phyloP scores from a whole-genome alignment of 345 rosid genomes.

The Salix arbutifolia region DNA sequence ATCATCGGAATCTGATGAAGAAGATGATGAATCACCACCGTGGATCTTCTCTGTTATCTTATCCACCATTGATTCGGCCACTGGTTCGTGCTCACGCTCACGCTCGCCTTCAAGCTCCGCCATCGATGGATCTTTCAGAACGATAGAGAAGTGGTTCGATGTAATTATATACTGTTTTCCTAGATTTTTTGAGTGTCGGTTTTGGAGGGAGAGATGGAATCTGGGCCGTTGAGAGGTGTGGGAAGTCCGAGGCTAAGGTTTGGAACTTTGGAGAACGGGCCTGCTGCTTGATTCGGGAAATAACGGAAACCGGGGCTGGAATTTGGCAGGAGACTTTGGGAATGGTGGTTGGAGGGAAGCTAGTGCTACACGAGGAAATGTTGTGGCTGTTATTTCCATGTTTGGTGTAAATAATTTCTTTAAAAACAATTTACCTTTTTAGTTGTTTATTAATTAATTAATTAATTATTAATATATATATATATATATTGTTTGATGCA shows the following conservation, averaged over 20 bases:
- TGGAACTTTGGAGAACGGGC: not conserved
- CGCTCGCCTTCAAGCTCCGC: constrained; percentile 33
- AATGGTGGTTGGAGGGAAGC: not conserved
- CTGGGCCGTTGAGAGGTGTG: constrained; percentile 18
- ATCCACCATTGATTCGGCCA: constrained; percentile 43
- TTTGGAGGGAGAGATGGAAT: constrained; percentile 14
- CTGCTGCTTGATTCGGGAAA: constrained; percentile 13
- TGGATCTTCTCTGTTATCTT: constrained; percentile 53
- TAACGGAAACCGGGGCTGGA: constrained; percentile 6
- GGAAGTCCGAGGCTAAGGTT: constrained; percentile 26
- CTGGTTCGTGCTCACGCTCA: constrained; percentile 18
- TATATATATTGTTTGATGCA: no score
- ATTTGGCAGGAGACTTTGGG: not conserved
- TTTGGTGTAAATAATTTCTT: not conserved
- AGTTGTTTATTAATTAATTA: not conserved
- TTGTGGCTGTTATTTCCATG: not conserved
- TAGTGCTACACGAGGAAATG: not conserved
- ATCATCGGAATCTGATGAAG: constrained; percentile 59
- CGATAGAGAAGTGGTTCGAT: no score
- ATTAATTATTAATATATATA: no score
- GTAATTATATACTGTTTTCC: not conserved
- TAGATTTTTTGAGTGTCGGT: not conserved
- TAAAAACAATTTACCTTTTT: no score
- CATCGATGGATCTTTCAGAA: constrained; percentile 19
- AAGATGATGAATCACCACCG: constrained; percentile 40